Conservation (phyloP, 2,329 filamentous ascomycete species). For the Helicocarpus griseus region DNA sequence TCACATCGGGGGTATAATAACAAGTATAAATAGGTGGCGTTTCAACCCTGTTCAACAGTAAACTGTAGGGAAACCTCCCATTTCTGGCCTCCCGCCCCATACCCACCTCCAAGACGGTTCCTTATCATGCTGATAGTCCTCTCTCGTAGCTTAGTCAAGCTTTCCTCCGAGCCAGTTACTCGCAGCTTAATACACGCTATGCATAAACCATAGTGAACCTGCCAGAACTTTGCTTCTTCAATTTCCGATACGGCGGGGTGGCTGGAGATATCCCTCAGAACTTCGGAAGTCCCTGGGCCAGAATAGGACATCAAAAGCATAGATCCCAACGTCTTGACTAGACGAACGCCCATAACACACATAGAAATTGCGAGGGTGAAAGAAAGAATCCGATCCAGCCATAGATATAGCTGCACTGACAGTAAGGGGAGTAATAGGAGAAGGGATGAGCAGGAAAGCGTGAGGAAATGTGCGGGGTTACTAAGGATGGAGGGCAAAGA, state of each 20-base stretch:
- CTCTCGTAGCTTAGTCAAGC: conserved; percentile 62
- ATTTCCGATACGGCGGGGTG: conserved; percentile 67
- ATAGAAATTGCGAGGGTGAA: conserved; percentile 74
- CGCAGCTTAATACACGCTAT: conserved; percentile 88
- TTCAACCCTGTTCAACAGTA: conserved; percentile 40
- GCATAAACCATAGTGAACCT: conserved; percentile 92
- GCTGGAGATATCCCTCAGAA: conserved; percentile 75
- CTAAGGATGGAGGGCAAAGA: conserved; percentile 77
- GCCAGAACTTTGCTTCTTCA: conserved; percentile 94
- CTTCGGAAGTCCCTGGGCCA: conserved; percentile 52
- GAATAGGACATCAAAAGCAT: conserved; percentile 94
- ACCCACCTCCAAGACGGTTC: conserved; percentile 78
- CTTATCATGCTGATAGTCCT: conserved; percentile 70
- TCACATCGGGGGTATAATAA: not conserved
- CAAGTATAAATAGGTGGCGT: conserved; percentile 11
- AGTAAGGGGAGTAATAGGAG: conserved; percentile 75
- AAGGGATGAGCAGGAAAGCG: conserved; percentile 72
- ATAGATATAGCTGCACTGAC: conserved; percentile 67
- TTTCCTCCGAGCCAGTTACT: conserved; percentile 61
- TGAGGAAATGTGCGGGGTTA: conserved; percentile 92
- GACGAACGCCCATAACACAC: conserved; percentile 74
- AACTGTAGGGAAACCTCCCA: conserved; percentile 94
- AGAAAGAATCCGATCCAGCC: conserved; percentile 75
- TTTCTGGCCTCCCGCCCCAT: conserved; percentile 65
- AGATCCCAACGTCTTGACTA: conserved; percentile 76